These are phyloP conservation scores for Brasenia schreberi DNA, from an alignment of 164 flowering plant genomes.

Conservation along the genomic window DNA sequence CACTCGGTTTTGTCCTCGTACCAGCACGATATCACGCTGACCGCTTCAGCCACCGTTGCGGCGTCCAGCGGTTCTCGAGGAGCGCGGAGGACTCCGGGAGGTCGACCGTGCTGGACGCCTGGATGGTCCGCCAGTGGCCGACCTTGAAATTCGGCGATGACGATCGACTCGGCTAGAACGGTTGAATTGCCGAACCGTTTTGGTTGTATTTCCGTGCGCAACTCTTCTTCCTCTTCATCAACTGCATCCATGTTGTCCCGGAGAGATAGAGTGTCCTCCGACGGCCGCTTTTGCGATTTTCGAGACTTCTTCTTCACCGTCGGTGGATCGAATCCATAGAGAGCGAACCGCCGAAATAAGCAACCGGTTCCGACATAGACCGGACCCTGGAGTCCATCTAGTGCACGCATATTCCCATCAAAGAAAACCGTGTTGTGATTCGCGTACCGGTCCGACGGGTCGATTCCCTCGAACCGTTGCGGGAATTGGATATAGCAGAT, in stretches of 20 bases:
- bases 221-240: slow-evolving; percentile 25
- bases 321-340: slow-evolving; percentile 73
- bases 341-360: slow-evolving; percentile 64
- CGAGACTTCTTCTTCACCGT: slow-evolving; percentile 1
- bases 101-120: slow-evolving; percentile 53
- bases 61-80: slow-evolving; percentile 79
- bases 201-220: slow-evolving; percentile 40
- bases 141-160: slow-evolving; percentile 58
- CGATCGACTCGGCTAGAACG: slow-evolving; percentile 49
- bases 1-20: slow-evolving; percentile 84
- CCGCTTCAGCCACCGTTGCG: slow-evolving; percentile 60
- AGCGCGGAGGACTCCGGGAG: slow-evolving; percentile 49
- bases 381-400: slow-evolving; percentile 79
- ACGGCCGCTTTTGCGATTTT: not conserved
- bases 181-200: slow-evolving; percentile 76
- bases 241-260: slow-evolving; percentile 24
- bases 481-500: slow-evolving; percentile 83
- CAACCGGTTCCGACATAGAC: slow-evolving; percentile 77
- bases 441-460: slow-evolving; percentile 78
- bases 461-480: slow-evolving; percentile 82
- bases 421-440: slow-evolving; percentile 82
- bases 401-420: slow-evolving; percentile 83
- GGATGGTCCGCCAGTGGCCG: slow-evolving; percentile 82
- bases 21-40: slow-evolving; percentile 77
- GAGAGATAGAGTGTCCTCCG: slow-evolving; percentile 27